phyloP scores from a whole-genome alignment of 2,329 filamentous ascomycete genomes.

The Aspergillus udagawae region DNA sequence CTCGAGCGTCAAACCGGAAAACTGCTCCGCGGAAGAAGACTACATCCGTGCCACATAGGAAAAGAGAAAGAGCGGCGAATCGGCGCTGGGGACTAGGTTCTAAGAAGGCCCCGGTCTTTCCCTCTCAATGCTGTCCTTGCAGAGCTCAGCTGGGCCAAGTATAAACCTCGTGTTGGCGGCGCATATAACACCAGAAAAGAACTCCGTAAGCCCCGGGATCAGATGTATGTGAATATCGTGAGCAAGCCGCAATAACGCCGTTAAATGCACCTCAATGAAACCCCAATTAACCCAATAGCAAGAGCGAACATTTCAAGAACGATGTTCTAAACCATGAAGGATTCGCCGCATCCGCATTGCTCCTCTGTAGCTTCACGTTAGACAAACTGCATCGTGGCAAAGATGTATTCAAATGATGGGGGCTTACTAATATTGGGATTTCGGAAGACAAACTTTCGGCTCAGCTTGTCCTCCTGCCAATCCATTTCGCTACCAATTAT shows the following conservation, averaged over 20 bases:
- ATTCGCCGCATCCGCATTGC: slow-evolving; percentile 93
- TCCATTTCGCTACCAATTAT: slow-evolving; percentile 99
- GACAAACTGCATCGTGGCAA: slow-evolving; percentile 1
- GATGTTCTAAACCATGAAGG: slow-evolving; percentile 68
- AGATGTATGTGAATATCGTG: slow-evolving; percentile 5
- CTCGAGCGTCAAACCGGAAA: neutral
- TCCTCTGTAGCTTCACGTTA: slow-evolving; percentile 64
- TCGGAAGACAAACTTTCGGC: slow-evolving; percentile 84
- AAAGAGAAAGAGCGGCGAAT: neutral
- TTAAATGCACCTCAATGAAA: slow-evolving; percentile 32
- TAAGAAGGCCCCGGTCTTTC: neutral
- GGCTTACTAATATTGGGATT: slow-evolving; percentile 97
- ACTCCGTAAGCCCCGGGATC: slow-evolving; percentile 16
- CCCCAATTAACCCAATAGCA: slow-evolving; percentile 8
- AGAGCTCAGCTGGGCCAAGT: neutral
- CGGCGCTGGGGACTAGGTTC: no score
- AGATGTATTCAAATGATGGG: neutral
- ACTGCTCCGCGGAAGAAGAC: neutral
- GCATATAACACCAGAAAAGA: neutral
- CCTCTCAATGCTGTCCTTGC: neutral
- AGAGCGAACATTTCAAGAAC: slow-evolving; percentile 10
- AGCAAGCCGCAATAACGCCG: slow-evolving; percentile 27
- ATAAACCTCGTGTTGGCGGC: neutral
- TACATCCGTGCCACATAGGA: neutral
- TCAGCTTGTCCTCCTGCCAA: slow-evolving; percentile 94